Evolutionary conservation across 2,329 filamentous ascomycete species (phyloP), one percentile per base, ranked within the genome.

Genomic region (Neobulgaria alba): DNA sequence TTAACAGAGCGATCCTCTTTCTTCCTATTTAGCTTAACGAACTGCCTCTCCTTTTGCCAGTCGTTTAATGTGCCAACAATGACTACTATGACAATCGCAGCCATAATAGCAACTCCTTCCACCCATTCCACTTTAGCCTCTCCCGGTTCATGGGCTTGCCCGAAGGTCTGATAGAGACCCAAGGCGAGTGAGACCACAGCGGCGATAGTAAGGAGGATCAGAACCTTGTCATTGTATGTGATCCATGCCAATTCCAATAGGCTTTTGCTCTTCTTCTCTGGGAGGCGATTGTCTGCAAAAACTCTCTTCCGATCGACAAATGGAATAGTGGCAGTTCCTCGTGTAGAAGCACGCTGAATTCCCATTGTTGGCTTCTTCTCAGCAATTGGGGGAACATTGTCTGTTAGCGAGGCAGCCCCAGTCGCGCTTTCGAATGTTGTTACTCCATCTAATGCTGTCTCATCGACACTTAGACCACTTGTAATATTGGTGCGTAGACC

Each of bases 21-120:
- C 57, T 86, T 85, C 59, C 77, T 78, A 62, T 88, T 88, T 44
- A 89, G 66, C 59, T 85, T 86, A 29, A 85, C 80, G 54, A 89
- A 89, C 54, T 86, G 82, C 34, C 80, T 72, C 58, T 88, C 84
- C 61, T 88, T 88, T 55, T 89, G 84, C 72, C 79, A 89, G 57
- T 89, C 85, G 50, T 87, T 89, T 23, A 79, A 65, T n/a, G 84
- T 83, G 45, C 82, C 84, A 15, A 86, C 84, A 15, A 82, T 61
- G 3, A 88, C 80, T 33, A 89, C 85, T 48, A 89, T 79, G 12
- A 81, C 58, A 45, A 89, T 85, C 37, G 84, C 85, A 16, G 81
- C 73, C 32, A 87, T 79, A 48, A 89, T 87, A 5, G 85, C 84
- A 9, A 88, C 78, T 48, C 84, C 84, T 61, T 90, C 85, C 3